Evolutionary conservation across 768 basidiomycete genomes (phyloP), one percentile per base, ranked within the genome.

Genomic region (Butyriboletus loyo): DNA sequence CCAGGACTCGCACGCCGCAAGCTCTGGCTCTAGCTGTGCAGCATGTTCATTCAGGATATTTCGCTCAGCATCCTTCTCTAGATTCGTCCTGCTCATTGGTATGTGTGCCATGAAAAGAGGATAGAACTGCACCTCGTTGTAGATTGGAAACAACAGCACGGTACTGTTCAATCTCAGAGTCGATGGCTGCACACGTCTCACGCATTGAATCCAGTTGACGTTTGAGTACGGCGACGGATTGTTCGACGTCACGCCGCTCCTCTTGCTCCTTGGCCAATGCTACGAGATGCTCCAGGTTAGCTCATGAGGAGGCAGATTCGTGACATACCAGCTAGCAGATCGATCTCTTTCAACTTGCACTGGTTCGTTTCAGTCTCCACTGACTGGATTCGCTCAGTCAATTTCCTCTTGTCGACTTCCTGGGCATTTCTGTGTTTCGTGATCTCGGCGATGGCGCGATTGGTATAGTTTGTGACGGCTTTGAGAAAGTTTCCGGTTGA

Each of bases 321-420:
- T 31, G 15, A 73, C 81, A n/a, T 66, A 92, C 92, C 81, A 50
- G 82, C 79, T 3, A 91, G 77, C 50, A 95, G 77, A 46, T 89
- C 85, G 28, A 91, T 85, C 69, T 94, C 92, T 61, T 76, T 79
- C 46, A 88, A 65, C 59, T 92, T 89, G 71, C 88, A 92, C 39
- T 84, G 75, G 49, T 82, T 84, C 2, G 81, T 92, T 68, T 92
- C 86, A 0, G 73, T 61, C 65, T 93, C 87, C 0, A 83, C 75
- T 8, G 79, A 75, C 39, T 83, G 77, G 9, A 72, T 80, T 64
- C 81, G 83, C 44, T 92, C 92, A 8, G 71, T 53, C 0, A 84
- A 55, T 53, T 77, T 79, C 63, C 86, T 87, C 70, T 81, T 83
- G 65, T 85, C 83, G 1, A 77, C 66, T 2, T 73, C 73, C 61